phyloP scores from a whole-genome alignment of 306 rosid genomes.

The Cicer yamashitae region DNA sequence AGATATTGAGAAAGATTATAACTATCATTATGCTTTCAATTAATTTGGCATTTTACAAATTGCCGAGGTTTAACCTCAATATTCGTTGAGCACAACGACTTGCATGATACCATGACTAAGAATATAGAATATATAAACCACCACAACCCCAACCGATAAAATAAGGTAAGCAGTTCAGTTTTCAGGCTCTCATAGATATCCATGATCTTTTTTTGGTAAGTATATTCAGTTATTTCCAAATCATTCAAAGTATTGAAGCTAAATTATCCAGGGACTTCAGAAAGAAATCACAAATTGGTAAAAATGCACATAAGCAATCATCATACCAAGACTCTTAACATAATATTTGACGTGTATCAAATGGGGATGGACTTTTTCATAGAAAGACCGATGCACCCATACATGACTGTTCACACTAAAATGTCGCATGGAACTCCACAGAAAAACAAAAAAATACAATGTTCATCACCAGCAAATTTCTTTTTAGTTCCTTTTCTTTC shows the following conservation, averaged over 20 bases:
- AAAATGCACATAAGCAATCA: constrained; percentile 1
- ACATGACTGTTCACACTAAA: neutral
- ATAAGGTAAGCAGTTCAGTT: constrained; percentile 5
- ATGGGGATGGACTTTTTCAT: constrained; percentile 16
- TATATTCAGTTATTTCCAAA: constrained; percentile 8
- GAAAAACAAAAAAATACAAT: constrained; percentile 9
- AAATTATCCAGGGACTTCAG: neutral
- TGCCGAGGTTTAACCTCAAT: neutral
- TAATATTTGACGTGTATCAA: constrained; percentile 35
- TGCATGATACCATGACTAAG: neutral
- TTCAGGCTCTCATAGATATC: neutral
- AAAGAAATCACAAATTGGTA: constrained; percentile 24
- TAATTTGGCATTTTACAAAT: constrained; percentile 28
- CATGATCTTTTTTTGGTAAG: neutral
- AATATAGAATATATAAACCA: neutral
- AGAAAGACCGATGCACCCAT: constrained; percentile 28
- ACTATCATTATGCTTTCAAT: constrained; percentile 16
- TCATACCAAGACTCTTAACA: constrained; percentile 32
- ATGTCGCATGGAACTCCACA: constrained; percentile 28
- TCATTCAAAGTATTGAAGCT: constrained; percentile 8
- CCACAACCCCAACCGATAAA: constrained; percentile 1
- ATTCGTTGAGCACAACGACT: neutral
- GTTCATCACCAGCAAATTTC: constrained; percentile 14
- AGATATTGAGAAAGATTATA: constrained; percentile 25
- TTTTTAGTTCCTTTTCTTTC: constrained; percentile 17